Evolutionary conservation across 208 protist species (phyloP).

Genomic region (Vickermania ingenoplastis): DNA sequence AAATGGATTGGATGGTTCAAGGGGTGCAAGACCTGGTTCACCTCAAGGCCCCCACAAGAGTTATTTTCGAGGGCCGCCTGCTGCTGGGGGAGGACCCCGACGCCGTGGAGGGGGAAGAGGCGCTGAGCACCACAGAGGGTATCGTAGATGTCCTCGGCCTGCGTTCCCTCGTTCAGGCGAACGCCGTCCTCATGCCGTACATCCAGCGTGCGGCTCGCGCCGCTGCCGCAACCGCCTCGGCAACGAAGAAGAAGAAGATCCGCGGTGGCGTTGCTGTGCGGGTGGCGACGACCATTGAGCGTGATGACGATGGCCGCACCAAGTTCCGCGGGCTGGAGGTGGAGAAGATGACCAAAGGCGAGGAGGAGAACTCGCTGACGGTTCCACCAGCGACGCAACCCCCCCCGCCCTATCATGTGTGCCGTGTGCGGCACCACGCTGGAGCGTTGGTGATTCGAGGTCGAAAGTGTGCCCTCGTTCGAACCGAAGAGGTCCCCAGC

Average conservation of each 20-base stretch:
- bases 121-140: constrained; percentile 68
- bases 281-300: constrained; percentile 24
- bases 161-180: constrained; percentile 13
- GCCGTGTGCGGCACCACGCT: constrained; percentile 41
- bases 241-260: constrained; percentile 11
- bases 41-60: constrained; percentile 28
- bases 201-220: constrained; percentile 1
- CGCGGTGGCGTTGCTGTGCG: constrained; percentile 12
- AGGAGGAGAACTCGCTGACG: constrained; percentile 52
- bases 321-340: constrained; percentile 27
- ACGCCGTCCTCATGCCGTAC: constrained; percentile 8
- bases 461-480: constrained; percentile 74
- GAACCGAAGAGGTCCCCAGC: background rate
- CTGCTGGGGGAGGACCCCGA: constrained; percentile 29
- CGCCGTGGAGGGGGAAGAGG: constrained; percentile 5
- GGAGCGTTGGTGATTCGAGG: constrained; percentile 70
- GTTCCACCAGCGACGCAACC: constrained; percentile 34
- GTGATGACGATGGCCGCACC: constrained; percentile 38
- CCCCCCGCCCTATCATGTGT: constrained; percentile 44
- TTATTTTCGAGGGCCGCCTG: constrained; percentile 60
- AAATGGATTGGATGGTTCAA: constrained; percentile 14
- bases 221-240: background rate
- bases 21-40: constrained; percentile 40
- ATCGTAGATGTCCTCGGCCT: constrained; percentile 36
- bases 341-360: constrained; percentile 33